Evolutionary conservation across 192 early-diverging fungal genomes (phyloP), one percentile per base, ranked within the genome.

Genomic region (Umbelopsis sp.): DNA sequence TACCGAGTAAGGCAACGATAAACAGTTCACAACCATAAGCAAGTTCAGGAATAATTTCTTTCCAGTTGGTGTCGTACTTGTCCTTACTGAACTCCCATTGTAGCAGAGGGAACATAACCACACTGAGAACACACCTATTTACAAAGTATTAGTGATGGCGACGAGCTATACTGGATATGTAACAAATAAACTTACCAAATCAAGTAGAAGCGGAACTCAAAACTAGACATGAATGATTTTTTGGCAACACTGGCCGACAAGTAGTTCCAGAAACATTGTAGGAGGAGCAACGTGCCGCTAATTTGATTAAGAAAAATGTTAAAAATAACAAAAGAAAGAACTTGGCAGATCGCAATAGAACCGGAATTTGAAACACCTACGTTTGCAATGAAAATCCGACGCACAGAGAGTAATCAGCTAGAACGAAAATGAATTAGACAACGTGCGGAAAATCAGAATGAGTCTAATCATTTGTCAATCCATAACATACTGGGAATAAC

Each of bases 241-340:
- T 80, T 82, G 51, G 79, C 79, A 29, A 82, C 66, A 68, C 69
- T 77, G 10, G 77, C 74, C 11, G 78, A 75, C 32, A 82, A 54
- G 53, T 82, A 82, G 45, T 80, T 77, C 81, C 81, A 82, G 66
- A 80, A 82, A 9, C 75, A 77, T 74, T 82, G 81, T 21, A 82
- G 44, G 1, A 82, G 75, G 12, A 82, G 67, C 34, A 82, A 65
- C 24, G 79, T 72, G 20, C 78, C 74, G 49, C 81, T 79, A 45
- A 11, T 41, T 11, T 11, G 5, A 11, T 51, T 7, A 44, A 68
- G n/a, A 25, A 12, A 25, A 72, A 29, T 25, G 52, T 72, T 65
- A 62, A 43, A 21, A 22, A 34, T 20, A 66, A 53, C 36, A 38
- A 43, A 22, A 22, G 24, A 16, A 51, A 52, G 41, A 49, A 50